Evolutionary conservation across 768 basidiomycete genomes (phyloP).

Genomic region (Filobasidium wieringae): DNA sequence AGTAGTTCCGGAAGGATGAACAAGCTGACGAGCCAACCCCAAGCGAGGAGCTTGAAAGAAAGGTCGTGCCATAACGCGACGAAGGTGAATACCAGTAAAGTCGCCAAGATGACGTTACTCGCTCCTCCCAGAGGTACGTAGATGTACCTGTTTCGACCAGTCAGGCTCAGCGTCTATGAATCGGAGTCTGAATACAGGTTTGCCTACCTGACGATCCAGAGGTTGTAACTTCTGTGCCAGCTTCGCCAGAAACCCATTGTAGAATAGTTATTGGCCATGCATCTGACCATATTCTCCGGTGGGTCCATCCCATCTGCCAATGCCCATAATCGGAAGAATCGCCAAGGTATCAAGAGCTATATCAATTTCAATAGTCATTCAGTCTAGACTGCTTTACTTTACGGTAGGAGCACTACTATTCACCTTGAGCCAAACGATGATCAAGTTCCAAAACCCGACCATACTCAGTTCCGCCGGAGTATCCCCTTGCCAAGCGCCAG

Average conservation of each 20-base stretch:
- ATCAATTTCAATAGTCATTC: background rate
- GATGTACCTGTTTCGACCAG: conserved; percentile 63
- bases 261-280: conserved; percentile 95
- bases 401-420: conserved; percentile 13
- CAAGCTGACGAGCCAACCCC: conserved; percentile 90
- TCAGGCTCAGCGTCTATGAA: too few species aligned
- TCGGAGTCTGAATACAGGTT: background rate
- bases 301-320: conserved; percentile 76
- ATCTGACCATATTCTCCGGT: conserved; percentile 98
- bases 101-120: conserved; percentile 50
- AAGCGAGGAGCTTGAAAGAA: conserved; percentile 70
- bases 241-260: conserved; percentile 84
- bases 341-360: conserved; percentile 85
- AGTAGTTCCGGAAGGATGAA: conserved; percentile 79
- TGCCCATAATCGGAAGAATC: conserved; percentile 93
- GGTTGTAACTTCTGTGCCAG: conserved; percentile 93
- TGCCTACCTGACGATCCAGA: conserved; percentile 76
- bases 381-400: background rate
- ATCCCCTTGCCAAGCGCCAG: conserved; percentile 54
- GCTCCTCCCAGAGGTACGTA: conserved; percentile 84
- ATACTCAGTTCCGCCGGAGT: conserved; percentile 70
- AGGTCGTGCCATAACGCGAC: conserved; percentile 97
- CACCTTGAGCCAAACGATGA: conserved; percentile 93
- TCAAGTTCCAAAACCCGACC: conserved; percentile 95
- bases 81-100: conserved; percentile 76